Evolutionary conservation across 1,284 basidiomycete genomes (phyloP), one percentile per base, ranked within the genome.

Genomic region (Schizopora paradoxa): DNA sequence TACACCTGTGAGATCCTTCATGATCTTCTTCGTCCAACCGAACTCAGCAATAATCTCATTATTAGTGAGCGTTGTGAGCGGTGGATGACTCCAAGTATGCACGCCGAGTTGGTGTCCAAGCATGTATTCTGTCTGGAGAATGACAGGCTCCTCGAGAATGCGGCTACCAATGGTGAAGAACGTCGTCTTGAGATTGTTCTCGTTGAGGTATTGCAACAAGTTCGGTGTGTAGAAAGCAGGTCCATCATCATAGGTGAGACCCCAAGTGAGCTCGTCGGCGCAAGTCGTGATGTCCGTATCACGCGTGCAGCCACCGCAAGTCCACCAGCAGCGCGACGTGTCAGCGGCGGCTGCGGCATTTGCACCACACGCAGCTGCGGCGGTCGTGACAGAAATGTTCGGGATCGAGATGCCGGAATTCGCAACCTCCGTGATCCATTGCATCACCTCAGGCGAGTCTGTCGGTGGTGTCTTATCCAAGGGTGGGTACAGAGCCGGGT

Each of bases 111-210:
- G 84, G 58, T 89, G 84, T 14, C 79, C 73, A 41, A 63, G 59
- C 70, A 87, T 74, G 66, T 87, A 87, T 66, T 91, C 79, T 31
- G 73, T 64, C 59, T 86, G 87, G 18, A 83, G 65, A 60, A 77
- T 74, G 44, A 74, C 67, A 0, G 80, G 81, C 55, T 74, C 68
- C 5, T 75, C 76, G 51, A 83, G 69, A 50, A 69, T 78, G 50
- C 90, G 81, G 28, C 88, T 91, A 40, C 90, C 90, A 47, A 93
- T 86, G 48, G 83, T 76, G 64, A 92, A 94, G 72, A 93, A 91
- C 3, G 91, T 93, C 2, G 89, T 77, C 59, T 82, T 85, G 59
- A 94, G 68, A 49, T 83, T 68, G 51, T 77, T 60, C 49, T 77
- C 62, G 52, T 82, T 74, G 41, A 94, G 71, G 62, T 82, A 89